Conservation (phyloP, 805 yeast genomes). For the Wickerhamiella brachini region DNA sequence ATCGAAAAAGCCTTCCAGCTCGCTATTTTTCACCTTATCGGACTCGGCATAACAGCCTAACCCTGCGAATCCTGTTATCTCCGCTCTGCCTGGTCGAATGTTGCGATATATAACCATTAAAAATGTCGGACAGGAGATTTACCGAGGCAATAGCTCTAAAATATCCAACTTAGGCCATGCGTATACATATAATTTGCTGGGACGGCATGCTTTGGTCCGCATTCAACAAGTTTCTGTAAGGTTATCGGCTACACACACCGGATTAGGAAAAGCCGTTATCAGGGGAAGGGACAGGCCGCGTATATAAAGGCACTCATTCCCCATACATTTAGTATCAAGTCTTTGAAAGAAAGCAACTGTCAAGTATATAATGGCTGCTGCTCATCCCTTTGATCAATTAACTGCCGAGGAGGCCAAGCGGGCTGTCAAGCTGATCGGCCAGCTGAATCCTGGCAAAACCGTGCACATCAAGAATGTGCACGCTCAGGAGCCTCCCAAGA, state of each 20-base stretch:
- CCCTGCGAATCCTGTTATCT: not conserved
- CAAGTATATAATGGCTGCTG: not conserved
- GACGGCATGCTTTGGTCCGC: too few species aligned
- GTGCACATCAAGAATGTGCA: conserved; percentile 24
- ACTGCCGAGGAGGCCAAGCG: conserved; percentile 20
- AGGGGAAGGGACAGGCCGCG: not conserved
- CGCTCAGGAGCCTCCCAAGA: conserved; percentile 59
- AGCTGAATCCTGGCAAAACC: conserved; percentile 19
- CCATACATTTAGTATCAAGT: not conserved
- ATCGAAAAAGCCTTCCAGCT: not conserved
- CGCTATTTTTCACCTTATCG: not conserved
- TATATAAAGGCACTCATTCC: not conserved
- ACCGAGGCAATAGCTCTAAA: not conserved
- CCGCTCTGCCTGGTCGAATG: not conserved
- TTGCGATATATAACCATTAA: not conserved
- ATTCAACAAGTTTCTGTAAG: not conserved
- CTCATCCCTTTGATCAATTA: conserved; percentile 25
- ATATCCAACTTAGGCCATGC: too few species aligned
- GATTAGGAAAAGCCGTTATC: not conserved
- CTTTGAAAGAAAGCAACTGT: not conserved
- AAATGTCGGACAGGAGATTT: not conserved
- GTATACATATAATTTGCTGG: too few species aligned
- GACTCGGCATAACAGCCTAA: not conserved
- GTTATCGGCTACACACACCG: not conserved
- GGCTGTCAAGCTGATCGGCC: conserved; percentile 18